A percentile compares a stretch with the other conserved stretches of the same genome.
These are phyloP conservation scores for Phanerochaete carnosa DNA, from an alignment of 768 basidiomycete species.

Conservation along the genomic window DNA sequence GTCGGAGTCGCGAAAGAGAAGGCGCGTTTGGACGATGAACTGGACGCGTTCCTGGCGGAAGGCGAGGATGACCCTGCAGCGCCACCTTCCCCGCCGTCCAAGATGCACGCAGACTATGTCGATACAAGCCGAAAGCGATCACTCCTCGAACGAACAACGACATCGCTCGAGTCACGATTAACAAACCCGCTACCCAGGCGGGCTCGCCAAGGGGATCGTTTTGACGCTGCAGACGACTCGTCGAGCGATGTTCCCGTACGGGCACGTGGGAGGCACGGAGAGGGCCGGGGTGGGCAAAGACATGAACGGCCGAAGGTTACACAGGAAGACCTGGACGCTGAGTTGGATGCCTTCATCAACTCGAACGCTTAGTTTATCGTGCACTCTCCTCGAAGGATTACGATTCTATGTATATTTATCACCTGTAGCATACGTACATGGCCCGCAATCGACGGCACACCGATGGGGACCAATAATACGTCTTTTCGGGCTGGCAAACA, in stretches of 20 bases:
- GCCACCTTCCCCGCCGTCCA: conserved; percentile 52
- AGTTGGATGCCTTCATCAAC: conserved; percentile 75
- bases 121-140: conserved; percentile 42
- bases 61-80: conserved; percentile 23
- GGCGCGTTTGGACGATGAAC: conserved; percentile 58
- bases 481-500: too few species aligned
- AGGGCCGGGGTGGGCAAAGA: conserved; percentile 27
- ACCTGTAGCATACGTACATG: background rate
- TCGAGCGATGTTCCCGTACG: conserved; percentile 12
- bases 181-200: conserved; percentile 45
- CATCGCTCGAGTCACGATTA: conserved; percentile 42
- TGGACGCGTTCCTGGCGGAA: conserved; percentile 65
- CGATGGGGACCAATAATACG: background rate
- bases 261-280: conserved; percentile 21
- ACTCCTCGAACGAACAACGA: conserved; percentile 54
- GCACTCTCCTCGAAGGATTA: background rate
- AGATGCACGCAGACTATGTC: conserved; percentile 68
- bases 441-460: background rate
- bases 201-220: conserved; percentile 24
- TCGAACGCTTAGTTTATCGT: conserved; percentile 30
- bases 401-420: background rate
- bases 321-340: conserved; percentile 78
- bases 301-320: conserved; percentile 50
- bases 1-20: conserved; percentile 33
- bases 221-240: conserved; percentile 10